Evolutionary conservation across 805 yeast species (phyloP), one percentile per base, ranked within the genome.

Genomic region (Clavispora carvajalis): DNA sequence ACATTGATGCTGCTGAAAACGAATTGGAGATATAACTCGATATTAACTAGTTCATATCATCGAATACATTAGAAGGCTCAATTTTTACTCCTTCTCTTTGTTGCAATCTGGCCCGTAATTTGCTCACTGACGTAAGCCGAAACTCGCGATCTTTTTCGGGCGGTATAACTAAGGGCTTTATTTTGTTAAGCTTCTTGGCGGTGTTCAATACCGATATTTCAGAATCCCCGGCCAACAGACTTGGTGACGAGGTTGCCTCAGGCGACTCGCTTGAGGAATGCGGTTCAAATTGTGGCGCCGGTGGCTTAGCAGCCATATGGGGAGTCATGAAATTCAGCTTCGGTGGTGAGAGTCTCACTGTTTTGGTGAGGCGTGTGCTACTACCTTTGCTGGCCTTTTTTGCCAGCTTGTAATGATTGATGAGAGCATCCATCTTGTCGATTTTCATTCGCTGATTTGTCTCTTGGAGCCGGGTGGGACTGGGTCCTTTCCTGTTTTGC

Each of bases 391-490:
- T 28, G 5, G 10, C 12, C 3, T 34, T 34, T 18, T 36, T 45
- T 3, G 49, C 54, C 18, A 48, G 48, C 7, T 63, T 59, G 41
- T 59, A 68, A 34, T 64, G 64, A 26, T 54, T 53, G 12, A 61
- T 53, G 37, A 67, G 47, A 3, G 69, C 71, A 22, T 59, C 58
- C 28, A 69, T 54, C 28, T 57, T 54, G 41, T 64, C 65, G 26
- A 49, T 55, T 33, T 58, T 58, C 45, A 67, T 45, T 34, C 67
- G 46, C 35, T 62, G 57, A 22, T 67, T 64, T 1, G 74, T 67
- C 42, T 66, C 69, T 43, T 63, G 70, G 13, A 67, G 51, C 28
- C 62, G 59, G 5, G 64, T 53, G 2, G 71, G 71, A 37, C 70
- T 64, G 9, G 55, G 49, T 23, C 65, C 49, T 11, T 53, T 41